Base-by-base conservation (phyloP, 352 stramenopile species). In the Phytophthora europaea region DNA sequence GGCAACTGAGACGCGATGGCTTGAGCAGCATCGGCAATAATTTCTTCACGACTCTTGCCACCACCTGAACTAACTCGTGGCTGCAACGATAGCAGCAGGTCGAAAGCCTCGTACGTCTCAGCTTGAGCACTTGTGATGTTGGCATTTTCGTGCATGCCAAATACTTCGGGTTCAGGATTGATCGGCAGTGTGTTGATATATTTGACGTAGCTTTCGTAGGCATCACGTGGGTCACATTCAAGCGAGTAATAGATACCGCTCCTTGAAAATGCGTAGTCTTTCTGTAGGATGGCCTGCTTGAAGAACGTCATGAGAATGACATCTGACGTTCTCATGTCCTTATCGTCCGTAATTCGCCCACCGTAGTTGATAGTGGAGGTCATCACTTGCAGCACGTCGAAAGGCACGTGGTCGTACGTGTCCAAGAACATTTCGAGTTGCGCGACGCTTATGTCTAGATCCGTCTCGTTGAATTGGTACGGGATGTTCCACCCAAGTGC, bases 401-500 rank as follows among this genome's bases (percentile, higher is more conserved):
- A 98, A 15, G 89, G 89, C 9, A 96, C 85, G 6, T 89, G 74
- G 36, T 97, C 89, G 61, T 97, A 95, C 16, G 90, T 91, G 73
- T 95, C 88, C 13, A 99, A 76, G 76, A 98, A 99, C 78, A 97
- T 97, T 56, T 98, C 90, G 45, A 99, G 83, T 70, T 96, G 84
- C 18, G 85, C 83, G 52, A 86, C 77, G 56, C 87, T 91, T 56
- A 92, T 93, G 70, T 96, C 83, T 34, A 99, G 75, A 75, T 99
- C 97, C 0, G 96, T 99, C 61, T 99, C 94, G 70, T 99, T 99
- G 73, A 99, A 99, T 76, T 98, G 94, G 78, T 99, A 99, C 33
- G 95, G 95, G 52, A 98, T 98, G 77, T 99, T 99, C 97, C 97
- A 99, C 22, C 97, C 97, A 0, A 99, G 77, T 2, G 97, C 92